phyloP scores from a whole-genome alignment of 2,329 filamentous ascomycete genomes.

The Penicillium thymicola region DNA sequence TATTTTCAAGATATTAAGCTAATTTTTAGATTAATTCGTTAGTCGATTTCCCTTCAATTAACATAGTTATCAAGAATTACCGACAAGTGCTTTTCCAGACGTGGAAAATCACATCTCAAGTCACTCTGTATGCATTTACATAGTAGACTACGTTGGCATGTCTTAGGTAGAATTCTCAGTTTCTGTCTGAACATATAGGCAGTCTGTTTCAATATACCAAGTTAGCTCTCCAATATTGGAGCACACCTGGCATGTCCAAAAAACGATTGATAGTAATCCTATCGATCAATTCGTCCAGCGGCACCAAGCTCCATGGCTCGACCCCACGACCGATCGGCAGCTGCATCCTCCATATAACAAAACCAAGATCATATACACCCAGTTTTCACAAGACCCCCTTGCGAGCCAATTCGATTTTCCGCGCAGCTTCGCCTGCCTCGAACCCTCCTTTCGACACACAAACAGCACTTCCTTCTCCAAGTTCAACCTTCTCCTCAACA shows the following conservation, averaged over 20 bases:
- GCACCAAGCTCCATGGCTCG: background rate
- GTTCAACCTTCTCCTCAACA: conserved; percentile 72
- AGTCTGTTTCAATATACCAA: background rate
- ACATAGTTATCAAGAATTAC: too few relatives aligned
- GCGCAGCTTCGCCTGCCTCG: conserved; percentile 45
- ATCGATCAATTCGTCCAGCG: background rate
- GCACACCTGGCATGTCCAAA: background rate
- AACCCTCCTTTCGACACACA: conserved; percentile 50
- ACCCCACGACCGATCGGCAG: background rate
- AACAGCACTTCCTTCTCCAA: conserved; percentile 49
- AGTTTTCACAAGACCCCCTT: conserved; percentile 46
- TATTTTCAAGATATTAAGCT: background rate
- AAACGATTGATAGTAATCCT: background rate
- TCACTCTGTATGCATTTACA: background rate
- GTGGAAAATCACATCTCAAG: background rate
- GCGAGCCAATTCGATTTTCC: conserved; percentile 50
- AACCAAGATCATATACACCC: background rate
- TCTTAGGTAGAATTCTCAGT: background rate
- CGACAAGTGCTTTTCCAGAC: too few relatives aligned
- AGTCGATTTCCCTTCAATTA: background rate
- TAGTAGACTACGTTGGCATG: background rate
- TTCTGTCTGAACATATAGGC: background rate
- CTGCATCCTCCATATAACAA: background rate
- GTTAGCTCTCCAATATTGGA: background rate
- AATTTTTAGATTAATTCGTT: background rate